Evolutionary conservation across 306 rosid species (phyloP), one percentile per base, ranked within the genome.

Genomic region (Citrullus colocynthis): DNA sequence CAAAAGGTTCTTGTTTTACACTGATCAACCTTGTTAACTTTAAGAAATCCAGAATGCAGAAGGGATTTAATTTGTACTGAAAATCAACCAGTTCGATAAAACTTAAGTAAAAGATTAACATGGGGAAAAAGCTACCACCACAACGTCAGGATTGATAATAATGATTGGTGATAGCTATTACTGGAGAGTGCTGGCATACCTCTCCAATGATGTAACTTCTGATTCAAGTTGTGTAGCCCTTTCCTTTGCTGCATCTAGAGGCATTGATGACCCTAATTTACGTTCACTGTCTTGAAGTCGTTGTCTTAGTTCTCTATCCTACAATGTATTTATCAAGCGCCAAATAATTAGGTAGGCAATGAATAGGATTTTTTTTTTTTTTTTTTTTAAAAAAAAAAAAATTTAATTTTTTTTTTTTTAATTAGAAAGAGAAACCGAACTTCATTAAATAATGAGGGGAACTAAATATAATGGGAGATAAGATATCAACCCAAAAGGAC

Each of bases 181-280:
- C 44, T 16, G 5, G 28, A 54, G 59, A 52, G 48, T 55, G 74
- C 18, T n/a, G 6, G 75, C 73, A 77, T 81, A 92, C 99, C 97
- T 90, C 70, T 95, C 97, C 77, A 92, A 70, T 78, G 88, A 86
- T 63, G 92, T 89, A 85, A 92, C 90, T 80, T 89, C 93, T 75
- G 86, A 85, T 83, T 92, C 97, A 64, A 95, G 97, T 76, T 90
- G 99, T 54, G 88, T 8, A 86, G 89, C 83, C 82, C 97, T 92
- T 82, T 88, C 92, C 82, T 86, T 90, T 84, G 96, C 97, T 62
- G 84, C 90, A 84, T 86, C 90, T 36, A 89, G 82, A 79, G 99
- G 99, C 96, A 95, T 90, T 57, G 97, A 90, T 80, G 81, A 84
- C 65, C 99, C 99, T 86, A 95, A 83, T 82, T 90, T 92, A 69